Evolutionary conservation across 257 asterid species (phyloP).

Genomic region (Parsonsia alboflavescens): DNA sequence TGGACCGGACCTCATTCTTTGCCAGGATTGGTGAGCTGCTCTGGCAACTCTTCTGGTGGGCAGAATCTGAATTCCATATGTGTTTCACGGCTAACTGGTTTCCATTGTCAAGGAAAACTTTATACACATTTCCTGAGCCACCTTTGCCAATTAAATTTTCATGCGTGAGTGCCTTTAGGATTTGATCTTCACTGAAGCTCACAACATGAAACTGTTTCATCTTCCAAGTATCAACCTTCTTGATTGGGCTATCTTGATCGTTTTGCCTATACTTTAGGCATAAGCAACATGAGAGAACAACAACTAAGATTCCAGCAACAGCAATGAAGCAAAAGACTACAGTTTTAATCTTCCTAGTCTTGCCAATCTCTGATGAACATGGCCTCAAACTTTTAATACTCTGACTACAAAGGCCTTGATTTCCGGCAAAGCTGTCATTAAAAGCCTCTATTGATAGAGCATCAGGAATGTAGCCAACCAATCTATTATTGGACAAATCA

Average conservation of each 20-base stretch:
- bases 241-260: constrained; percentile 16
- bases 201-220: constrained; percentile 32
- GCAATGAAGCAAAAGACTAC: constrained; percentile 29
- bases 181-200: constrained; percentile 39
- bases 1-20: constrained; percentile 14
- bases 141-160: constrained; percentile 43
- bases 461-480: constrained; percentile 31
- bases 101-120: constrained; percentile 28
- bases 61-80: constrained; percentile 28
- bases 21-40: constrained; percentile 28
- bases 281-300: constrained; percentile 19
- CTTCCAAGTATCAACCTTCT: constrained; percentile 33
- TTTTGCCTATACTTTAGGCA: constrained; percentile 20
- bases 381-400: constrained; percentile 14
- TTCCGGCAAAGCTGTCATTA: constrained; percentile 31
- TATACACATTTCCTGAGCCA: constrained; percentile 45
- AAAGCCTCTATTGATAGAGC: constrained; percentile 33
- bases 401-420: constrained; percentile 35
- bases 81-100: constrained; percentile 41
- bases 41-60: constrained; percentile 13
- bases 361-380: constrained; percentile 24
- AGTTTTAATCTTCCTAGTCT: constrained; percentile 14
- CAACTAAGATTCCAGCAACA: constrained; percentile 19
- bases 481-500: constrained; percentile 33
- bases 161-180: constrained; percentile 31